These are phyloP conservation scores for Cymodocea nodosa DNA, from an alignment of 116 monocot species.

Conservation along the genomic window DNA sequence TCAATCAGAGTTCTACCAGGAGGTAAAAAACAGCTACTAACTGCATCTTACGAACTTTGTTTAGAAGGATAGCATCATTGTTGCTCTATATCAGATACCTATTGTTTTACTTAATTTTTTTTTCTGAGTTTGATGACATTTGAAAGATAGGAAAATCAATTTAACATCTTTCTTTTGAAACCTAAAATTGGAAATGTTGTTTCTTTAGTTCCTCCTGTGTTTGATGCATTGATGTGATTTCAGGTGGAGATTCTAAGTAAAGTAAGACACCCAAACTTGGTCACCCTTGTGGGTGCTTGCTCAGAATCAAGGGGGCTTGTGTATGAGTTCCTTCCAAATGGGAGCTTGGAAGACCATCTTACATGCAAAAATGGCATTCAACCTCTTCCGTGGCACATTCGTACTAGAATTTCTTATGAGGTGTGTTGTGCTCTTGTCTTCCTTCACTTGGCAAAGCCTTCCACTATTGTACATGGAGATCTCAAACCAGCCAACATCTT, in stretches of 20 bases:
- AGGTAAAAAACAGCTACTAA: constrained; percentile 24
- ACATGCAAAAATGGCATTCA: constrained; percentile 32
- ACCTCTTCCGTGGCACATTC: constrained; percentile 46
- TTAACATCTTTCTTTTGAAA: too few species aligned
- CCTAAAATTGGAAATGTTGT: background rate
- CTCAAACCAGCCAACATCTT: constrained; percentile 77
- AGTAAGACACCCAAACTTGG: constrained; percentile 70
- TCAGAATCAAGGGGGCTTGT: constrained; percentile 45
- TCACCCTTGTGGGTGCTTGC: constrained; percentile 58
- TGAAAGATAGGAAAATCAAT: background rate
- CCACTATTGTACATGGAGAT: constrained; percentile 60
- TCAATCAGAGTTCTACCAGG: constrained; percentile 46
- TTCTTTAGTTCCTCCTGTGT: background rate
- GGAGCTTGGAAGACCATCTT: constrained; percentile 22
- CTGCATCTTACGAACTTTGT: background rate
- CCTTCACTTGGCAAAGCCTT: constrained; percentile 52
- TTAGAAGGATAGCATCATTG: background rate
- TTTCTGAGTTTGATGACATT: background rate
- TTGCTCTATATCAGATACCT: background rate
- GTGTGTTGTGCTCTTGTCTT: constrained; percentile 66
- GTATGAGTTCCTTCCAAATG: constrained; percentile 52
- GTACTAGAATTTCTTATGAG: constrained; percentile 39
- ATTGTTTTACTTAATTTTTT: background rate
- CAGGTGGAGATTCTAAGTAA: constrained; percentile 64
- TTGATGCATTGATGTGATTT: constrained; percentile 1